Evolutionary conservation across 805 yeast species (phyloP), one percentile per base, ranked within the genome.

Genomic region (Clavispora vitiphila): DNA sequence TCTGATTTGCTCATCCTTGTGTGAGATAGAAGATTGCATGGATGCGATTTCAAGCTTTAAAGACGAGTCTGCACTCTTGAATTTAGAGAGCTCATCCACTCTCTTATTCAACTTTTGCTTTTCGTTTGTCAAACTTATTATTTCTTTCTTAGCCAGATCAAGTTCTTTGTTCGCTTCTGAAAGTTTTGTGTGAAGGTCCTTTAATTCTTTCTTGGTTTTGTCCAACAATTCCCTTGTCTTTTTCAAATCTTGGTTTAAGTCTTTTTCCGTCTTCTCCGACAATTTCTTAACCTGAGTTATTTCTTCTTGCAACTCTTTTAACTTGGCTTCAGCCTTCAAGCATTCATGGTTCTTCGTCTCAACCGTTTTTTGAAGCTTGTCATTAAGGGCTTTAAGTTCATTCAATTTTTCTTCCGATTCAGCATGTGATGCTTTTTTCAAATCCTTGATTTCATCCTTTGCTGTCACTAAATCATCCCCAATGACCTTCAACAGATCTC

Each of bases 391-490:
- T 31, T 46, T 39, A 24, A 42, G 37, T 15, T 35, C 39, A 24
- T 36, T 29, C 38, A 37, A 16, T 26, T 25, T 12, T 10, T 21
- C 34, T 37, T 41, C 38, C 12, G 23, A 11, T n/a, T 42, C 34
- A 16, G 22, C 43, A 5, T 37, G 22, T 4, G 35, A 11, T 5
- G 41, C 30, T 2, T 32, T 15, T 37, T 54, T 57, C 15, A 60
- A 25, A 4, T 54, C 58, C 50, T 83, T 81, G 16, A 81, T 39
- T 40, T 77, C 64, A 35, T 83, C 87, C 48, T 76, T 78, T 0
- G 88, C 78, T 5, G 76, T 74, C 1, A 89, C 95, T 7, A 89
- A 67, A 38, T 87, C 95, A 53, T 85, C 77, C 1, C 96, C 96
- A 21, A 89, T 72, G 42, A 77, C 80, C 48, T 74, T 74, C 40